A percentile compares a stretch with the other conserved stretches of the same genome.
Evolutionary conservation across 495 filamentous ascomycete genomes (phyloP).

Genomic region (Podospora sp.): DNA sequence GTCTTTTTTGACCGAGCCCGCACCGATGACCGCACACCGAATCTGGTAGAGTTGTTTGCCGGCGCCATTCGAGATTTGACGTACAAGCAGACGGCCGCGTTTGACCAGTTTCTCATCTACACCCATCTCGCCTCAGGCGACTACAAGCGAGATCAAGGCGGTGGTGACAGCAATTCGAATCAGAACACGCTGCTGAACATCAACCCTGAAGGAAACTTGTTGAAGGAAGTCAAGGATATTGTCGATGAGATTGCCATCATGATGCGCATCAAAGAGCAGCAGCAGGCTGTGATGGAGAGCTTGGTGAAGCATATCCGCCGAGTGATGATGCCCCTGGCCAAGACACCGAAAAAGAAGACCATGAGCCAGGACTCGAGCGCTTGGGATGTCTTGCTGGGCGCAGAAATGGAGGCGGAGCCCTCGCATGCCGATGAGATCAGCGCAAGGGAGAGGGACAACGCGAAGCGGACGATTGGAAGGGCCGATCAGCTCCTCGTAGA

Average conservation of each 20-base stretch:
- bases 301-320: slow-evolving; percentile 59
- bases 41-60: slow-evolving; percentile 69
- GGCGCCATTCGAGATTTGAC: slow-evolving; percentile 59
- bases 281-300: slow-evolving; percentile 59
- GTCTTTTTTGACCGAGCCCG: slow-evolving; percentile 64
- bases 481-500: slow-evolving; percentile 30
- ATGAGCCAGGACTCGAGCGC: background rate
- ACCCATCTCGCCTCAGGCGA: slow-evolving; percentile 33
- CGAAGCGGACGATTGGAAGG: slow-evolving; percentile 23
- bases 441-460: slow-evolving; percentile 15
- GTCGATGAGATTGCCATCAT: slow-evolving; percentile 75
- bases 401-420: background rate
- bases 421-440: background rate
- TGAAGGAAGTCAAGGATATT: slow-evolving; percentile 71
- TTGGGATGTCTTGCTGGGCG: slow-evolving; percentile 16
- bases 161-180: slow-evolving; percentile 43
- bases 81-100: slow-evolving; percentile 39
- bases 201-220: slow-evolving; percentile 65
- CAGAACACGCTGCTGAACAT: slow-evolving; percentile 66
- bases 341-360: background rate
- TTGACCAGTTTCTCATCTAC: slow-evolving; percentile 40
- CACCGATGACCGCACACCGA: slow-evolving; percentile 44
- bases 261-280: slow-evolving; percentile 59
- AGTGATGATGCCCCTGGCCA: slow-evolving; percentile 2
- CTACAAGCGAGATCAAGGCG: slow-evolving; percentile 27